Evolutionary conservation across 1,284 basidiomycete species (phyloP).

Genomic region (Heterobasidion occidentale): DNA sequence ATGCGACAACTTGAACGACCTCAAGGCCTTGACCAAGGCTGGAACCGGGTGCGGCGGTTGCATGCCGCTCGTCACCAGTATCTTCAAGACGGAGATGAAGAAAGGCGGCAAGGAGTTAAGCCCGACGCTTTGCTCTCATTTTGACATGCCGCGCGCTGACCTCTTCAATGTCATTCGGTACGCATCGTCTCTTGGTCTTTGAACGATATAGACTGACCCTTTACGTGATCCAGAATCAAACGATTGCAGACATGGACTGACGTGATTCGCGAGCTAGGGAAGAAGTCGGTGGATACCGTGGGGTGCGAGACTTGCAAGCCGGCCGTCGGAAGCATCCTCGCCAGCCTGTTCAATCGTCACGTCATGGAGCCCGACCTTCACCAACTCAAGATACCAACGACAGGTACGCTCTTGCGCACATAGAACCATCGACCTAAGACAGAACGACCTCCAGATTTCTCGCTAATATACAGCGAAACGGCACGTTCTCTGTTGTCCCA

Average conservation of each 20-base stretch:
- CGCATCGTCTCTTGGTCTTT: not conserved
- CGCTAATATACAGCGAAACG: not conserved
- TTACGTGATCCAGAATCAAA: not conserved
- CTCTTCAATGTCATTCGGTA: not conserved
- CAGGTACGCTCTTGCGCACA: not conserved
- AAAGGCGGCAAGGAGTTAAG: not conserved
- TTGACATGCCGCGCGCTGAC: not conserved
- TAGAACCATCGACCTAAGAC: not conserved
- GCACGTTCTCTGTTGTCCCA: not conserved
- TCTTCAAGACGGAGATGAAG: slow-evolving; percentile 1
- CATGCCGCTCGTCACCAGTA: not conserved
- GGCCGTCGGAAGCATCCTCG: not conserved
- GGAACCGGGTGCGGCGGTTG: not conserved
- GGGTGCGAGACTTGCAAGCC: slow-evolving; percentile 1
- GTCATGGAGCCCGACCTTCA: not conserved
- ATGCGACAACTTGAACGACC: not conserved
- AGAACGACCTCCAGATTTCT: not conserved
- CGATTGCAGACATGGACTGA: not conserved
- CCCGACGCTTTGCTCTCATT: not conserved
- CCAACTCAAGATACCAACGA: not conserved
- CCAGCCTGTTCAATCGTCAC: not conserved
- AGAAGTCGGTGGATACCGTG: not conserved
- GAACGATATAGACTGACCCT: too few species aligned
- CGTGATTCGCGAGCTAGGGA: not conserved
- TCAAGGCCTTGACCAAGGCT: not conserved